Base-by-base conservation (phyloP, 164 flowering plant species). In the Pachysandra terminalis region DNA sequence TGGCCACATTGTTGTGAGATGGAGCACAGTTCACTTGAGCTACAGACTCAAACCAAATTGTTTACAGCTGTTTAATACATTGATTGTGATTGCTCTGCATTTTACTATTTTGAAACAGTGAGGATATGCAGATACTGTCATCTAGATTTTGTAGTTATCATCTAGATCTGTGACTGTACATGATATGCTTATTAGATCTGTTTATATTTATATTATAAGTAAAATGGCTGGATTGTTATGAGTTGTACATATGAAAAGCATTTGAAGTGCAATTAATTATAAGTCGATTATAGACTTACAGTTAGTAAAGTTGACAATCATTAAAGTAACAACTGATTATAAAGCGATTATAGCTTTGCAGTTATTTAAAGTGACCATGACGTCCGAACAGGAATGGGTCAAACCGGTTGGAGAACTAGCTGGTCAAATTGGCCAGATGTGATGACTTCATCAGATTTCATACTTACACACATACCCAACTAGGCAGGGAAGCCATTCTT, bases 391-490 rank as follows among this genome's bases (percentile, higher is more conserved):
- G 51, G 2, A 45, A 10, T 10, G 51, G 51, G 17, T 13, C 51
- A 10, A 12, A 45, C 10, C 15, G 14, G 51, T 5, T 40, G n/a
- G 7, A 40, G 45, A 40, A 45, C 51, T 32, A 12, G 51, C 1
- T 10, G 51, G 15, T 45, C 17, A 15, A 45, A 45, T 15, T 15
- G 17, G 51, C 10, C 51, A 5, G 6, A 12, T 45, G 14, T 45
- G 51, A 45, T 45, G 51, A 45, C 51, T 45, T 5, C 51, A 12
- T 5, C 15, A 12, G 51, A 45, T 45, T 10, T 45, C 14, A 15
- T 45, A 13, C 17, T 3, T 45, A 45, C 51, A 45, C 51, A 45
- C 51, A 45, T 45, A 5, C 75, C 81, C 80, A 82, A 51, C 61
- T 15, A 41, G 71, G 63, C 2, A 90, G 75, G 56, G 79, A 66